phyloP scores from a whole-genome alignment of 805 yeast genomes.

The Zygoascus bituminiphila region DNA sequence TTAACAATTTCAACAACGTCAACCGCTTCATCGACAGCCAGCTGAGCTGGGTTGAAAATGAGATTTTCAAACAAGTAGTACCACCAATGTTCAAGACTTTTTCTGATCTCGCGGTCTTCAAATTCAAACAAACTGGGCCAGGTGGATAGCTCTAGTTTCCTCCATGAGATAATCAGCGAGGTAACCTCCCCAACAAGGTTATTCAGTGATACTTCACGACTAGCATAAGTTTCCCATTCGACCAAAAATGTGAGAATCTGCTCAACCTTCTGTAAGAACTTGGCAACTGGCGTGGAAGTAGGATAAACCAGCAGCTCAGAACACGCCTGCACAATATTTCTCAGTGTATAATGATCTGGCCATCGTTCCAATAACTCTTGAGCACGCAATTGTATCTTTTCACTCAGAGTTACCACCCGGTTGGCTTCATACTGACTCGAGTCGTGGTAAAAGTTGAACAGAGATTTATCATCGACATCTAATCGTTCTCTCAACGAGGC shows the following conservation, averaged over 20 bases:
- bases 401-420: constrained; percentile 45
- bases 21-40: constrained; percentile 30
- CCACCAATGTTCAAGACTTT: constrained; percentile 76
- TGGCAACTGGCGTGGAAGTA: constrained; percentile 63
- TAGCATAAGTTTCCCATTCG: constrained; percentile 94
- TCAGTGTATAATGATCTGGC: constrained; percentile 94
- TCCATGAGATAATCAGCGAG: constrained; percentile 75
- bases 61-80: constrained; percentile 78
- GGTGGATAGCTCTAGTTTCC: constrained; percentile 74
- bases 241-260: constrained; percentile 72
- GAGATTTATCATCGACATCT: background rate
- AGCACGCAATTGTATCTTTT: constrained; percentile 39
- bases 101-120: constrained; percentile 47
- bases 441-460: constrained; percentile 58
- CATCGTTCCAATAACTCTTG: constrained; percentile 50
- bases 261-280: constrained; percentile 72
- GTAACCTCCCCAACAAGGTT: constrained; percentile 51
- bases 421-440: constrained; percentile 52
- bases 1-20: constrained; percentile 36
- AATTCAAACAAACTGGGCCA: constrained; percentile 67
- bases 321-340: constrained; percentile 54
- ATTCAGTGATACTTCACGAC: constrained; percentile 60
- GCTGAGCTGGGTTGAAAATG: constrained; percentile 21
- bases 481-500: background rate
- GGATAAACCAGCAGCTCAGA: constrained; percentile 59